Evolutionary conservation across 176 grass and related monocot species (phyloP).

Genomic region (Eleusine indica): DNA sequence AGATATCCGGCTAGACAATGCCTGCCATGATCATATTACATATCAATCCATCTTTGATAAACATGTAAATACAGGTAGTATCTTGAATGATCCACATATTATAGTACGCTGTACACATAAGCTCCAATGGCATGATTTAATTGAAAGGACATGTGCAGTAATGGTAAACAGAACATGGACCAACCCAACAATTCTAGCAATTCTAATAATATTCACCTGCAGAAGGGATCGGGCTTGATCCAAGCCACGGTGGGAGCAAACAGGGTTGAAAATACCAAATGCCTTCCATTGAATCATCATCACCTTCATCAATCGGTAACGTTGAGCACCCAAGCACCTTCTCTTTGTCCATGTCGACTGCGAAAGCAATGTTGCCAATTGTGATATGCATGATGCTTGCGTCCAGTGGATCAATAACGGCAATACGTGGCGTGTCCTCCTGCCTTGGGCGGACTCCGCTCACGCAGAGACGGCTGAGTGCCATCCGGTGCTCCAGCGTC

Average conservation of each 20-base stretch:
- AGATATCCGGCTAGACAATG: not conserved
- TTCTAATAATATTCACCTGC: slow-evolving; percentile 1
- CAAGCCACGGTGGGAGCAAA: slow-evolving; percentile 18
- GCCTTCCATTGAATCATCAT: not conserved
- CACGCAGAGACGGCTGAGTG: not conserved
- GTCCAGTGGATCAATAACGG: slow-evolving; percentile 1
- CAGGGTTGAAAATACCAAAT: not conserved
- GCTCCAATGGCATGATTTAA: no score
- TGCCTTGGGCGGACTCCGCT: not conserved
- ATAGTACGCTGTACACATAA: no score
- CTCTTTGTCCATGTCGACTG: slow-evolving; percentile 25
- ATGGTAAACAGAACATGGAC: no score
- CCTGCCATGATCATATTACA: not conserved
- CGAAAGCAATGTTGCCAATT: not conserved
- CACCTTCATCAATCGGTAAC: not conserved
- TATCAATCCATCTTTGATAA: no score
- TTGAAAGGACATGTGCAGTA: no score
- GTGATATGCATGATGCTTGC: not conserved
- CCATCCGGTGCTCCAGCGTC: slow-evolving; percentile 16
- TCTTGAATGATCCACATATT: no score
- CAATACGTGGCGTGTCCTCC: not conserved
- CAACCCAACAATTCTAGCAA: no score
- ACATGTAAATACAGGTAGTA: no score
- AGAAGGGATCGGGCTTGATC: slow-evolving; percentile 22
- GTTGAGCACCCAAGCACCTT: not conserved